Percentiles rank a stretch among this genome's conserved stretches.
phyloP scores from a whole-genome alignment of 441 rosid genomes.

The Corymbia citriodora region DNA sequence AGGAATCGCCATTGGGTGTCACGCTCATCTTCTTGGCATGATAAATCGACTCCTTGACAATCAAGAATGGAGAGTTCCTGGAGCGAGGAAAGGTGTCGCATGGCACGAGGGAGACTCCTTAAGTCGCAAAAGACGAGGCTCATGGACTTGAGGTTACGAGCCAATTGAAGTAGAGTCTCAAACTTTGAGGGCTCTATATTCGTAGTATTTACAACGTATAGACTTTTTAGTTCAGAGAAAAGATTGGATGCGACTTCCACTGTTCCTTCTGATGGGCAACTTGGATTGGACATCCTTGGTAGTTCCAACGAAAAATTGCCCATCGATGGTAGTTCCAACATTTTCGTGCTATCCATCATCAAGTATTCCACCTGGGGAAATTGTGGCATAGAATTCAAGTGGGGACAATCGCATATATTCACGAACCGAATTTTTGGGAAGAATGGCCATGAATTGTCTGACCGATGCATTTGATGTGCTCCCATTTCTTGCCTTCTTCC shows the following conservation, averaged over 20 bases:
- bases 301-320: rapidly evolving
- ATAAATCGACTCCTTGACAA: rapidly evolving
- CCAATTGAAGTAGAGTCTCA: not conserved
- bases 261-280: too few species aligned
- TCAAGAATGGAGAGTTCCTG: rapidly evolving
- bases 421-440: too few species aligned
- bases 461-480: too few species aligned
- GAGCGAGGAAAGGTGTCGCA: not conserved
- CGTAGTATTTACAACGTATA: rapidly evolving
- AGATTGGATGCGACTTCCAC: too few species aligned
- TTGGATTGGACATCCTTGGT: too few species aligned
- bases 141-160: not conserved
- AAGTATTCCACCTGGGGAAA: too few species aligned
- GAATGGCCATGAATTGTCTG: too few species aligned
- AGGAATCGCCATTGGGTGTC: not conserved
- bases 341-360: too few species aligned
- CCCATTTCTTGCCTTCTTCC: too few species aligned
- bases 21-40: rapidly evolving
- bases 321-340: rapidly evolving
- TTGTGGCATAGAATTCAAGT: rapidly evolving
- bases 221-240: not conserved
- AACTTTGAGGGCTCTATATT: rapidly evolving
- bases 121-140: rapidly evolving
- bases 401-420: too few species aligned
- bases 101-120: rapidly evolving